Evolutionary conservation across 257 asterid species (phyloP).

Genomic region (Apocynum venetum): DNA sequence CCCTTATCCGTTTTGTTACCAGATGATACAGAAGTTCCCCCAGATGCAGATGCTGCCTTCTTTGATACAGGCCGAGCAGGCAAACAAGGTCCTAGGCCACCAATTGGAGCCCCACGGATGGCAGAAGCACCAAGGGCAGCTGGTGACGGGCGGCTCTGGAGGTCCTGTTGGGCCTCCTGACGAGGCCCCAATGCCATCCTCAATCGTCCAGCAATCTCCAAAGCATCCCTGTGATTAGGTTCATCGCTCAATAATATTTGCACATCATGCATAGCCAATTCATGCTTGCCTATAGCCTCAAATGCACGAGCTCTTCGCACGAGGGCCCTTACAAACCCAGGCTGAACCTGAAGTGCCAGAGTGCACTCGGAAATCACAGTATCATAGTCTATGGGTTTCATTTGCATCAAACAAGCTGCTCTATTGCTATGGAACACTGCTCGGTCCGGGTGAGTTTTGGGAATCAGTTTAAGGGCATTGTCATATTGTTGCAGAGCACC

Average conservation of each 20-base stretch:
- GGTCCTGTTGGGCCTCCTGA: slow-evolving; percentile 87
- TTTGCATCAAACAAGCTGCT: slow-evolving; percentile 97
- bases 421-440: slow-evolving; percentile 92
- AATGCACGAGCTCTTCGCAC: slow-evolving; percentile 82
- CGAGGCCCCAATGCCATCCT: slow-evolving; percentile 64
- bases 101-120: slow-evolving; percentile 86
- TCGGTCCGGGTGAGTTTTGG: slow-evolving; percentile 75
- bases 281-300: slow-evolving; percentile 79
- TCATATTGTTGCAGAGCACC: slow-evolving; percentile 85
- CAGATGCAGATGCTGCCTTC: slow-evolving; percentile 40
- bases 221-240: slow-evolving; percentile 64
- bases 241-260: slow-evolving; percentile 56
- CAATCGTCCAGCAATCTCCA: slow-evolving; percentile 71
- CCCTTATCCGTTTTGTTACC: slow-evolving; percentile 52
- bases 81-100: slow-evolving; percentile 88
- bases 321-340: slow-evolving; percentile 61
- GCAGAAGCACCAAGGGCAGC: slow-evolving; percentile 99
- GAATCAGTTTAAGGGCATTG: slow-evolving; percentile 69
- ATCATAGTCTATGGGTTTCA: slow-evolving; percentile 89
- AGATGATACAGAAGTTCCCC: slow-evolving; percentile 33
- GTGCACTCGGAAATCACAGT: slow-evolving; percentile 76
- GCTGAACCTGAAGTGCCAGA: slow-evolving; percentile 79
- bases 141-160: slow-evolving; percentile 96
- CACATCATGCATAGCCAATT: slow-evolving; percentile 80
- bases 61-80: slow-evolving; percentile 77